Evolutionary conservation across 352 stramenopile species (phyloP).

Genomic region (Globisporangium middletonii): DNA sequence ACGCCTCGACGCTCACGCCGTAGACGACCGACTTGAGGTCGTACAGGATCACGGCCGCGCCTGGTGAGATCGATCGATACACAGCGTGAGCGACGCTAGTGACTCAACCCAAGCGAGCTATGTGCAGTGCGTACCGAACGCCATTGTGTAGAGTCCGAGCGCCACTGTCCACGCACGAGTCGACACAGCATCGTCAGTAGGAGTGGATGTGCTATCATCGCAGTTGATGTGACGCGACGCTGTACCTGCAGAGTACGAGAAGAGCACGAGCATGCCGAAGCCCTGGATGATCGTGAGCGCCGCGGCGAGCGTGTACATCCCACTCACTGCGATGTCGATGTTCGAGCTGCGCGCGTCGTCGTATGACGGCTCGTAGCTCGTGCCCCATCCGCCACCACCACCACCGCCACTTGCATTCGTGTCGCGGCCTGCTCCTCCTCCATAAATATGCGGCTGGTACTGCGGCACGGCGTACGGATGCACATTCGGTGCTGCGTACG

Average conservation of each 20-base stretch:
- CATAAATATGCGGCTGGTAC: slow-evolving; percentile 37
- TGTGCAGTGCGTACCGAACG: slow-evolving; percentile 44
- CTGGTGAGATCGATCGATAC: slow-evolving; percentile 15
- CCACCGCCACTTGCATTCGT: slow-evolving; percentile 20
- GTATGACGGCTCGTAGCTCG: slow-evolving; percentile 26
- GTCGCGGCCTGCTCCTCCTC: neutral
- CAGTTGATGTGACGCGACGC: neutral
- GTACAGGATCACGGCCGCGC: slow-evolving; percentile 70
- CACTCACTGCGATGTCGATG: slow-evolving; percentile 80
- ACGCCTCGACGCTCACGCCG: slow-evolving; percentile 75
- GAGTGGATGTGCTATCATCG: neutral
- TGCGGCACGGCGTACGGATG: slow-evolving; percentile 79
- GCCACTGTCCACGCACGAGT: slow-evolving; percentile 27
- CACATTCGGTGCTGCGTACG: slow-evolving; percentile 67
- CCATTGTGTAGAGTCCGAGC: slow-evolving; percentile 81
- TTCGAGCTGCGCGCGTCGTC: slow-evolving; percentile 40
- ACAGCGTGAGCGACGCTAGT: neutral
- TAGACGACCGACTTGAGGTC: slow-evolving; percentile 84
- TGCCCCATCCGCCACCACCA: slow-evolving; percentile 35
- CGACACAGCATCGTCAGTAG: slow-evolving; percentile 10
- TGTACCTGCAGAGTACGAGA: slow-evolving; percentile 52
- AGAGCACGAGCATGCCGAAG: slow-evolving; percentile 81
- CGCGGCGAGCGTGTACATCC: slow-evolving; percentile 82
- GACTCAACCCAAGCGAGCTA: neutral
- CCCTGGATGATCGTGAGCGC: slow-evolving; percentile 79